A percentile compares a stretch with the other conserved stretches of the same genome.
These are phyloP conservation scores for Neurospora sp. DNA, from an alignment of 495 filamentous ascomycete genomes.

Conservation along the genomic window DNA sequence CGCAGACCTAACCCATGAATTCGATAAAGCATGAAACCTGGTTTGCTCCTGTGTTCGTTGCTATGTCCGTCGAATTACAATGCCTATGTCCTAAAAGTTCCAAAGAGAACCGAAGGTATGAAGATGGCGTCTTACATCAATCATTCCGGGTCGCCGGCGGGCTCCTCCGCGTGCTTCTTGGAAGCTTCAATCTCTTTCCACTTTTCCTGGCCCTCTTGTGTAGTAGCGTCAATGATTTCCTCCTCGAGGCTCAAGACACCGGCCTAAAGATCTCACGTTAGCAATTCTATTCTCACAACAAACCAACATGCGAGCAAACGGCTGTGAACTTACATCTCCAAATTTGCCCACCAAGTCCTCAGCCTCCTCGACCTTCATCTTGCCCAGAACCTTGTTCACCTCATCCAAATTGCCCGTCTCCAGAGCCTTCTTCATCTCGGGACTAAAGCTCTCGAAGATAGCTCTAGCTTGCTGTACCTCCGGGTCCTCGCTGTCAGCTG, in stretches of 20 bases:
- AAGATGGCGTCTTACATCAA: background rate
- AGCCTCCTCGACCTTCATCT: slow-evolving; percentile 86
- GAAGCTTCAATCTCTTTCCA: slow-evolving; percentile 66
- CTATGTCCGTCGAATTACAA: background rate
- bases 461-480: slow-evolving; percentile 54
- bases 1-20: background rate
- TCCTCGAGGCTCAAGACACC: slow-evolving; percentile 88
- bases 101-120: background rate
- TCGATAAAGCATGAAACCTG: background rate
- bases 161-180: slow-evolving; percentile 19
- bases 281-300: background rate
- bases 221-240: slow-evolving; percentile 91
- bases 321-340: slow-evolving; percentile 47
- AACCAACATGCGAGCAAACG: background rate
- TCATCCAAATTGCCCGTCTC: slow-evolving; percentile 80
- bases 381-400: slow-evolving; percentile 88
- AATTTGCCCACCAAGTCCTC: slow-evolving; percentile 81
- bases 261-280: slow-evolving; percentile 34
- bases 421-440: slow-evolving; percentile 69
- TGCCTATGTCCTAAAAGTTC: background rate
- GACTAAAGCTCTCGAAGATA: slow-evolving; percentile 75
- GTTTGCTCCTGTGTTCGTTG: background rate
- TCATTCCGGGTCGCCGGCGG: slow-evolving; percentile 26
- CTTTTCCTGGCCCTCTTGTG: slow-evolving; percentile 73
- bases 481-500: slow-evolving; percentile 53